phyloP scores from a whole-genome alignment of 1,284 basidiomycete genomes.

The Ceratorhiza oryzae-sativae region DNA sequence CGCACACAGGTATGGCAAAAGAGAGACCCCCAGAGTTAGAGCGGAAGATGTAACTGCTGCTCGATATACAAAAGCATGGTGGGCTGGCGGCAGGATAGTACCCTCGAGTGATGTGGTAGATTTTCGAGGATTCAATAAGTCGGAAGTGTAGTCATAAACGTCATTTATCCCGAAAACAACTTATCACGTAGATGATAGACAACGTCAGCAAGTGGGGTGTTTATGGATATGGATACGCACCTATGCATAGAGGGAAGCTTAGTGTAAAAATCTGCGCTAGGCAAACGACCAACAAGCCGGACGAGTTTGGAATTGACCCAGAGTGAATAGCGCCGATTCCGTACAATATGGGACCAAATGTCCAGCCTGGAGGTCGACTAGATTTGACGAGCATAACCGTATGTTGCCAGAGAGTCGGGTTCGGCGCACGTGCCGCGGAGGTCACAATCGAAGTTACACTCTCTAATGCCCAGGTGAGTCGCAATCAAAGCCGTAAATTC shows the following conservation, averaged over 20 bases:
- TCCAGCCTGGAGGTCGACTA: constrained; percentile 46
- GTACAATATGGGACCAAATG: constrained; percentile 47
- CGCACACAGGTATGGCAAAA: constrained; percentile 19
- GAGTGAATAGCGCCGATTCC: constrained; percentile 47
- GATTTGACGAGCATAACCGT: constrained; percentile 37
- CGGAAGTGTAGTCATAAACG: constrained; percentile 46
- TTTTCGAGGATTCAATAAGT: constrained; percentile 46
- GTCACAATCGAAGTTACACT: constrained; percentile 17
- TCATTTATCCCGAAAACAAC: constrained; percentile 48
- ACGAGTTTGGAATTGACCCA: constrained; percentile 41
- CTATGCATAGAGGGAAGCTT: constrained; percentile 44
- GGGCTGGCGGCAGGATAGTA: constrained; percentile 44
- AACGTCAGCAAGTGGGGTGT: too few species aligned
- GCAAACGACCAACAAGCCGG: constrained; percentile 37
- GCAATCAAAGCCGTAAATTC: neutral
- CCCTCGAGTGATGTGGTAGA: constrained; percentile 44
- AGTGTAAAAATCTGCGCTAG: constrained; percentile 43
- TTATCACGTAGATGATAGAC: too few species aligned
- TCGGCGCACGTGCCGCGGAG: constrained; percentile 27
- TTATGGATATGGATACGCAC: constrained; percentile 19
- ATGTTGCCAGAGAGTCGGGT: constrained; percentile 25
- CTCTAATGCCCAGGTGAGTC: neutral
- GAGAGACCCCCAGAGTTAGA: constrained; percentile 42
- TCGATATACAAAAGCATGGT: constrained; percentile 44
- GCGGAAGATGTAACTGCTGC: constrained; percentile 44